Evolutionary conservation across 2,329 filamentous ascomycete genomes (phyloP), one percentile per base, ranked within the genome.

Genomic region (Phialophora macrospora): DNA sequence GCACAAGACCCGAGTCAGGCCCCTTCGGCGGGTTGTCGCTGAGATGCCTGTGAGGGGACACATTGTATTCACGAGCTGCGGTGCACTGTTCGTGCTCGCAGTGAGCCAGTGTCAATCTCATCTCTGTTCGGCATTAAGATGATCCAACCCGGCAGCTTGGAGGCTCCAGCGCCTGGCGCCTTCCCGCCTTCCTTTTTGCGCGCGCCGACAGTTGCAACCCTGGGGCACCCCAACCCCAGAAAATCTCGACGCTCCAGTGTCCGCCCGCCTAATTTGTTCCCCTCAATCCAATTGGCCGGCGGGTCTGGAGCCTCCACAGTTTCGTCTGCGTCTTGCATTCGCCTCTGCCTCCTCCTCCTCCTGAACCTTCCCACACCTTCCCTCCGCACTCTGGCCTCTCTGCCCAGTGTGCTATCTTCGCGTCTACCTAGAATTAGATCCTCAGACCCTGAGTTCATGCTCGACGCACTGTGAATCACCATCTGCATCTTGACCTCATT

Each of bases 141-240:
- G 20, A 22, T 24, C 38, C 41, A 34, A 55, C 22, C 34, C 34
- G 34, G 34, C 20, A 14, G 17, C 20, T 44, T 30, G 9, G 14
- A 24, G 24, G n/a, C n/a, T n/a, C n/a, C n/a, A n/a, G n/a, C n/a
- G n/a, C n/a, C n/a, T n/a, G n/a, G n/a, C n/a, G n/a, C n/a, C 55
- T 46, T 30, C 34, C 38, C 30, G 17, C 9, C n/a, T 30, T 30
- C n/a, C 24, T 8, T 32, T 59, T n/a, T 59, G 38, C 55, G 56
- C 38, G 38, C 55, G 56, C 38, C 2, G 38, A 17, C 17, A 7
- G 38, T 2, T 44, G 38, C 38, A n/a, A 44, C 38, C 38, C 38
- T 44, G 38, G 30, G 7, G 38, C 4, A 5, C 17, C 9, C n/a
- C 22, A 59, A 59, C 56, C 56, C 56, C 56, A 59, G 56, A 59